Conservation (phyloP, 805 yeast genomes). For the Millerozyma acaciae region DNA sequence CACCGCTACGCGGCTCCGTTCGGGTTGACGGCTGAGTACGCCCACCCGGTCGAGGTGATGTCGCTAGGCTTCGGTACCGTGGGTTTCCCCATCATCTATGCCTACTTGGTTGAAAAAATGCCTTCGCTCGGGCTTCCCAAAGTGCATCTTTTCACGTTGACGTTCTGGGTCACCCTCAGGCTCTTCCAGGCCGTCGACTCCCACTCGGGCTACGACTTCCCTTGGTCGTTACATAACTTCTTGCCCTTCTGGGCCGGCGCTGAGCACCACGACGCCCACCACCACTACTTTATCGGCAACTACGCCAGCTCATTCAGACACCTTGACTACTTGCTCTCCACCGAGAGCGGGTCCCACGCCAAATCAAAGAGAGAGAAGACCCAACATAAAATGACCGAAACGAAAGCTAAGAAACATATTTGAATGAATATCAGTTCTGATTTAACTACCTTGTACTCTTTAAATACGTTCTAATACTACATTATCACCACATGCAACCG, state of each 20-base stretch:
- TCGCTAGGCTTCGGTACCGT: conserved; percentile 93
- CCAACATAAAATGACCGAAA: no score
- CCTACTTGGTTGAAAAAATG: conserved; percentile 59
- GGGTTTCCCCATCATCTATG: conserved; percentile 87
- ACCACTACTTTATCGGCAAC: conserved; percentile 92
- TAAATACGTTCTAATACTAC: no score
- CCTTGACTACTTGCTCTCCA: conserved; percentile 86
- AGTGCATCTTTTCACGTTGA: conserved; percentile 85
- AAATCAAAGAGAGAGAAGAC: conserved; percentile 72
- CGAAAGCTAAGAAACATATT: no score
- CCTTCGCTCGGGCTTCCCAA: conserved; percentile 19
- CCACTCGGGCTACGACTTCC: conserved; percentile 97
- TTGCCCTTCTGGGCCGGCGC: conserved; percentile 98
- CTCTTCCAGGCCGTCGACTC: conserved; percentile 96
- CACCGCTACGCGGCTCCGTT: conserved; percentile 98
- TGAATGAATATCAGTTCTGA: not conserved
- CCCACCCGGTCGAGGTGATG: conserved; percentile 92
- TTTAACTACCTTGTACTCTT: no score
- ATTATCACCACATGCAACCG: no score
- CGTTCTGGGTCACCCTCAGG: conserved; percentile 82
- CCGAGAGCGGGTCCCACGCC: conserved; percentile 87
- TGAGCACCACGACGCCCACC: conserved; percentile 96
- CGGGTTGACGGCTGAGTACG: conserved; percentile 96
- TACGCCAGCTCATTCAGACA: conserved; percentile 93
- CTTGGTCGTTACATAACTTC: conserved; percentile 90